Percentiles rank a stretch among this genome's conserved stretches.
Conservation (phyloP, 306 rosid genomes). For the Sesbania bispinosa region DNA sequence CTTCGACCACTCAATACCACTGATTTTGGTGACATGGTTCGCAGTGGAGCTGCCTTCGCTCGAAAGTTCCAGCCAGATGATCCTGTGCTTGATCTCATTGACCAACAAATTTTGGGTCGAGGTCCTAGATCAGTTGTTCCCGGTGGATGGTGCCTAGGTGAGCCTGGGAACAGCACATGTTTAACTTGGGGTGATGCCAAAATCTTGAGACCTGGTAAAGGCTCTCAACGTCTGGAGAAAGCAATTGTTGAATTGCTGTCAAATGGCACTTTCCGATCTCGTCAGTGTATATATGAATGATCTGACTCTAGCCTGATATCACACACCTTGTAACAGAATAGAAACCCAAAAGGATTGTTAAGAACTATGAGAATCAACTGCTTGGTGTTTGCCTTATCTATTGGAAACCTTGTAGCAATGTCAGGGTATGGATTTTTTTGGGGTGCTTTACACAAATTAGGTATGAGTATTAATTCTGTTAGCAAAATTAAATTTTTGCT, state of each 20-base stretch:
- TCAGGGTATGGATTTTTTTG: background rate
- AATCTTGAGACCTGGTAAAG: slow-evolving; percentile 77
- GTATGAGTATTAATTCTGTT: slow-evolving; percentile 20
- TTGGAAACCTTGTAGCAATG: slow-evolving; percentile 27
- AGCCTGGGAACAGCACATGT: slow-evolving; percentile 67
- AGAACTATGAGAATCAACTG: slow-evolving; percentile 21
- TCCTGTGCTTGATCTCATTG: slow-evolving; percentile 77
- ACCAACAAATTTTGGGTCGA: slow-evolving; percentile 58
- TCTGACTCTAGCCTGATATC: background rate
- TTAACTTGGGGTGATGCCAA: slow-evolving; percentile 91
- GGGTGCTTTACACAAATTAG: slow-evolving; percentile 20
- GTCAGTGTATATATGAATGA: slow-evolving; percentile 58
- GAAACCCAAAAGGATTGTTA: background rate
- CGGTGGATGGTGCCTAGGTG: slow-evolving; percentile 98
- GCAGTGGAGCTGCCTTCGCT: slow-evolving; percentile 81
- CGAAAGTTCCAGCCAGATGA: slow-evolving; percentile 49
- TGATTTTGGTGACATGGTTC: slow-evolving; percentile 59
- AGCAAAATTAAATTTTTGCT: slow-evolving; percentile 17
- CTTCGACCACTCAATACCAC: slow-evolving; percentile 42
- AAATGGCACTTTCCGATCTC: slow-evolving; percentile 53
- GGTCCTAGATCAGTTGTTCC: slow-evolving; percentile 51
- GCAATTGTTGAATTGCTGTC: slow-evolving; percentile 58
- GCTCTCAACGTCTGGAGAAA: slow-evolving; percentile 76
- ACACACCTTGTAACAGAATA: slow-evolving; percentile 11
- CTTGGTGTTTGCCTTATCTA: slow-evolving; percentile 7